Conservation (phyloP, 306 rosid species). For the Ochetophila trinervis region DNA sequence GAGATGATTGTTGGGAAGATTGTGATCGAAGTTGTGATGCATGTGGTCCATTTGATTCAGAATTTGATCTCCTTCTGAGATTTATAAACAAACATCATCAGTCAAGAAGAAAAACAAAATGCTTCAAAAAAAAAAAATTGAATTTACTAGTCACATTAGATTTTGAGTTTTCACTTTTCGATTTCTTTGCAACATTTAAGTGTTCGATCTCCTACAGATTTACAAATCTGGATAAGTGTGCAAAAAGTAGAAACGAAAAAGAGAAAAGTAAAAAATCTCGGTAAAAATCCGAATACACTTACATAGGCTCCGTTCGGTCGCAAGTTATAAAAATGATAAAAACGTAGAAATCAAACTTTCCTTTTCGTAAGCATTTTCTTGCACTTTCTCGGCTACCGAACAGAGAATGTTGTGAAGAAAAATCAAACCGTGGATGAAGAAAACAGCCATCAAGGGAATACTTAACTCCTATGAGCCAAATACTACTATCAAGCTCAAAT, state of each 20-base stretch:
- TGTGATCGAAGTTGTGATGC: slow-evolving; percentile 80
- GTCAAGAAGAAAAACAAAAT: slow-evolving; percentile 1
- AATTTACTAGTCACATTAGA: slow-evolving; percentile 2
- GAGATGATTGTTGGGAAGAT: slow-evolving; percentile 88
- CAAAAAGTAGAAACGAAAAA: not conserved
- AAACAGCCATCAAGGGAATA: not conserved
- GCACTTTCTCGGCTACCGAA: not conserved
- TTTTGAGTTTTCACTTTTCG: too few species aligned
- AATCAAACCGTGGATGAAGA: not conserved
- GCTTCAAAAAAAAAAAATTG: not conserved
- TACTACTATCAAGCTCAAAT: not conserved
- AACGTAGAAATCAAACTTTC: not conserved
- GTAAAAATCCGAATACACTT: not conserved
- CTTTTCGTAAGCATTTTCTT: not conserved
- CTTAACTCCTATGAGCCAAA: not conserved
- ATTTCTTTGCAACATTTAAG: not conserved
- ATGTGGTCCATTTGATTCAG: slow-evolving; percentile 54
- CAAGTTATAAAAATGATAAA: not conserved
- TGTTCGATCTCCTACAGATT: not conserved
- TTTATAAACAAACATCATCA: slow-evolving; percentile 17
- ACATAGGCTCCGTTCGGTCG: not conserved
- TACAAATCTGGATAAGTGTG: not conserved
- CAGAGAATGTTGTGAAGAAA: not conserved
- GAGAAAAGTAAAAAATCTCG: not conserved
- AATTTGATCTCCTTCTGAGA: slow-evolving; percentile 48